phyloP scores from a whole-genome alignment of 257 asterid genomes.

The Gentiana dahurica region DNA sequence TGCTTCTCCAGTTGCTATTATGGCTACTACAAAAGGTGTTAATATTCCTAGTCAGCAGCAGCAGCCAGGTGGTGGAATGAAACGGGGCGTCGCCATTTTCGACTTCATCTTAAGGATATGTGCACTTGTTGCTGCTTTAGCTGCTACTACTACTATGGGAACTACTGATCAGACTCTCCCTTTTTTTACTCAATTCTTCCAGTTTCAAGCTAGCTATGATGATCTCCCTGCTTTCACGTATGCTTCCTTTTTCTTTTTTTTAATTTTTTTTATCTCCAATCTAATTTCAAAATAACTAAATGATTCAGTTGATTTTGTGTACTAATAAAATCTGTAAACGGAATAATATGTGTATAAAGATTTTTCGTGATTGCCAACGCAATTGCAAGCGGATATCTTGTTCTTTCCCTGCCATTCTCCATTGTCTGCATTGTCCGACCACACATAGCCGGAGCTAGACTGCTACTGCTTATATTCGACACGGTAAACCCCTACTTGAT shows the following conservation, averaged over 20 bases:
- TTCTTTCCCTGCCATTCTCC: slow-evolving; percentile 79
- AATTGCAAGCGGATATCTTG: slow-evolving; percentile 61
- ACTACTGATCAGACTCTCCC: slow-evolving; percentile 77
- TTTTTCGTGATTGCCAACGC: slow-evolving; percentile 70
- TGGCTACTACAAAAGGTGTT: slow-evolving; percentile 29
- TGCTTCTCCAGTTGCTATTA: slow-evolving; percentile 10
- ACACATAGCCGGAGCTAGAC: slow-evolving; percentile 38
- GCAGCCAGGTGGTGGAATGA: slow-evolving; percentile 18
- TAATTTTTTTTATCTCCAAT: no score
- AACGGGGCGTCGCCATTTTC: slow-evolving; percentile 56
- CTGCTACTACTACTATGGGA: slow-evolving; percentile 70
- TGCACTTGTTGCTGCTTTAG: slow-evolving; percentile 50
- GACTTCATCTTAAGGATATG: slow-evolving; percentile 63
- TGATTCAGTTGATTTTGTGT: no score
- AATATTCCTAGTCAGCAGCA: slow-evolving; percentile 9
- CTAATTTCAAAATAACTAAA: no score
- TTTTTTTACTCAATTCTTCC: slow-evolving; percentile 72
- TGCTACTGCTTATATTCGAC: slow-evolving; percentile 64
- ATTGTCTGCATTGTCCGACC: slow-evolving; percentile 74
- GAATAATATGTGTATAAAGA: slow-evolving; percentile 18
- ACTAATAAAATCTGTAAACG: no score
- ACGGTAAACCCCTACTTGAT: slow-evolving; percentile 25
- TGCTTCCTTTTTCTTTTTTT: not conserved
- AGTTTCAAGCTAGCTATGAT: slow-evolving; percentile 74
- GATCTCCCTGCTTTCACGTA: slow-evolving; percentile 79